Percentiles rank a stretch among this genome's conserved stretches.
These are phyloP conservation scores for Plasmopara muralis DNA, from an alignment of 352 stramenopile species.

Conservation along the genomic window DNA sequence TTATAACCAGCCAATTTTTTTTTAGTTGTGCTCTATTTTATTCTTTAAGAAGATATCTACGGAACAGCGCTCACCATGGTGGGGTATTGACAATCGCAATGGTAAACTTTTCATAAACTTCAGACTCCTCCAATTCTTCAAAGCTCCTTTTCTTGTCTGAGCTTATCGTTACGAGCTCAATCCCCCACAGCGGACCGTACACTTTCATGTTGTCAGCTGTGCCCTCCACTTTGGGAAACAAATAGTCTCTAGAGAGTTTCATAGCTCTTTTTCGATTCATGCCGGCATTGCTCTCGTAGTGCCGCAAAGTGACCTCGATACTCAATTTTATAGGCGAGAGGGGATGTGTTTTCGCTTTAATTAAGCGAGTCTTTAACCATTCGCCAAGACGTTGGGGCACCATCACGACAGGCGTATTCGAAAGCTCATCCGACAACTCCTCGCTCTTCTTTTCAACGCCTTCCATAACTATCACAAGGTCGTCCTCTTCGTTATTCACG, in stretches of 20 bases:
- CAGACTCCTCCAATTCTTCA: slow-evolving; percentile 8
- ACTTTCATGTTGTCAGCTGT: slow-evolving; percentile 33
- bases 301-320: slow-evolving; percentile 35
- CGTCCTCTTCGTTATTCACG: slow-evolving; percentile 54
- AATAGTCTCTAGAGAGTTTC: slow-evolving; percentile 7
- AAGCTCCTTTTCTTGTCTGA: slow-evolving; percentile 10
- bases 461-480: slow-evolving; percentile 79
- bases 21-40: slow-evolving; percentile 11
- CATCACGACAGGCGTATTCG: slow-evolving; percentile 57
- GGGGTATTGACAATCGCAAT: slow-evolving; percentile 50
- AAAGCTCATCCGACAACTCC: slow-evolving; percentile 8
- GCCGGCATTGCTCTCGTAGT: slow-evolving; percentile 17
- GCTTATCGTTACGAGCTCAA: slow-evolving; percentile 31
- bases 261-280: slow-evolving; percentile 10
- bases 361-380: slow-evolving; percentile 36
- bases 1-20: slow-evolving; percentile 20
- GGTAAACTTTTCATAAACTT: slow-evolving; percentile 27
- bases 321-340: slow-evolving; percentile 24
- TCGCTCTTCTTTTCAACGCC: slow-evolving; percentile 22
- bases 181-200: slow-evolving; percentile 51
- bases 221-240: slow-evolving; percentile 44
- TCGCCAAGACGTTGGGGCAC: slow-evolving; percentile 49
- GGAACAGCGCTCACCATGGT: slow-evolving; percentile 13
- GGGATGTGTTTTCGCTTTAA: slow-evolving; percentile 12
- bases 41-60: slow-evolving; percentile 22